Conservation (phyloP, 139 green algal genomes). For the Chlamydomonas schloesseri region DNA sequence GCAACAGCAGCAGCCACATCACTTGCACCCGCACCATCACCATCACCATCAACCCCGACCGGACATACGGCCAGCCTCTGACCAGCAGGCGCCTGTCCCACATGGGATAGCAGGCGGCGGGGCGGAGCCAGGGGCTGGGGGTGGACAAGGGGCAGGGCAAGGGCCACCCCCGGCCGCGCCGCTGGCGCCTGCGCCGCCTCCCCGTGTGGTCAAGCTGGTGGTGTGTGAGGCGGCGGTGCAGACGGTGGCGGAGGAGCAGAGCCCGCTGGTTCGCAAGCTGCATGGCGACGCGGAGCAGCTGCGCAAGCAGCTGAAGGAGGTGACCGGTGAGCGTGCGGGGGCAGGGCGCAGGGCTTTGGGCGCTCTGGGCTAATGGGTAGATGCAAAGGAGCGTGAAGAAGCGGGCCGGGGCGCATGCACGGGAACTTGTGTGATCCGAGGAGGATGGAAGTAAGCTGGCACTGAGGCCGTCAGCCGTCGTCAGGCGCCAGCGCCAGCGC, state of each 20-base stretch:
- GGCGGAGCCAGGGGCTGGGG: no score
- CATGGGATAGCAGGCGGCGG: neutral
- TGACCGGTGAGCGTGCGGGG: slow-evolving; percentile 44
- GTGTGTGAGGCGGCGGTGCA: slow-evolving; percentile 52
- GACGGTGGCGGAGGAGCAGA: slow-evolving; percentile 57
- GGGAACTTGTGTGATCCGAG: no score
- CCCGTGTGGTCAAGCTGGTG: neutral
- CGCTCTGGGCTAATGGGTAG: no score
- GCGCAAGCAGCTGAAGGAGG: slow-evolving; percentile 45
- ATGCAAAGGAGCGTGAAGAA: no score
- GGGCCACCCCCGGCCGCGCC: slow-evolving; percentile 9
- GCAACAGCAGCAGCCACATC: slow-evolving; percentile 15
- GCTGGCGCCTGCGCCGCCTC: neutral
- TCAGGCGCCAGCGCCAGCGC: no score
- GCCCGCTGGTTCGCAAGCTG: slow-evolving; percentile 27
- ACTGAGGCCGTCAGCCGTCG: no score
- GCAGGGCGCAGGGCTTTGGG: no score
- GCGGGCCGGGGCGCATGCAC: no score
- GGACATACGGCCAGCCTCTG: no score
- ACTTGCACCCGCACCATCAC: no score
- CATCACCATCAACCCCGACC: neutral
- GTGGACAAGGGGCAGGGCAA: neutral
- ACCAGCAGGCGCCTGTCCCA: neutral
- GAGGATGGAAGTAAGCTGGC: no score
- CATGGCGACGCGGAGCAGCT: slow-evolving; percentile 60